Evolutionary conservation across 2,329 filamentous ascomycete genomes (phyloP), one percentile per base, ranked within the genome.

Genomic region (Aaosphaeria pasadenensis): DNA sequence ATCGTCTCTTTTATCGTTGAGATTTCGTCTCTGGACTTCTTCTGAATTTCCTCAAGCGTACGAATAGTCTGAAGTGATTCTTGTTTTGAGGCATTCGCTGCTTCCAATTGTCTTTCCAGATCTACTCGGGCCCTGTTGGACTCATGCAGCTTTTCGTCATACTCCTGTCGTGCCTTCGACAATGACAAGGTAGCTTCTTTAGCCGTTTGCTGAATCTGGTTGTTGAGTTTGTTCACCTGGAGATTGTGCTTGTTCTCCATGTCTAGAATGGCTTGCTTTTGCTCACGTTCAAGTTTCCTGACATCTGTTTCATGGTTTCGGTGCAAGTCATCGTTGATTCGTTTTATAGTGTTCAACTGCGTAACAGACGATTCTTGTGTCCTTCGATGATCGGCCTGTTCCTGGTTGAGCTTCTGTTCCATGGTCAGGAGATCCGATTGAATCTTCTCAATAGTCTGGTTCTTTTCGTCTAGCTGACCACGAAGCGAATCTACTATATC

Each of bases 401-500:
- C 88, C 59, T 91, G 87, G 13, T 86, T 83, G 13, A 89, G 66
- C 53, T 77, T 80, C 45, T 82, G 77, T 49, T 80, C 77, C 6
- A 82, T 59, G 17, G 72, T 74, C 40, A 85, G 67, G 29, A 81
- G 65, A 33, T 83, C 78, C 7, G 76, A 74, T 59, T 85, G 81
- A 30, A 82, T 65, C 39, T 79, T 79, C 50, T 83, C 76, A 30
- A 86, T 72, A 1, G 74, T 74, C 52, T 82, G 75, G 24, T 84
- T 84, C 53, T 86, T 89, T 50, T 92, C 86, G 50, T 88, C 85
- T 1, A 95, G 70, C 64, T 96, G 87, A 4, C 79, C 78, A 43
- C 89, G 84, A 31, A 99, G 75, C 1, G 87, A 86, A 67, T 99
- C 94, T 4, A 99, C 88, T 35, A 97, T 76, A 60, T 97, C 90